Evolutionary conservation across 1,284 basidiomycete genomes (phyloP).

Genomic region (Porogramme epimiltina): DNA sequence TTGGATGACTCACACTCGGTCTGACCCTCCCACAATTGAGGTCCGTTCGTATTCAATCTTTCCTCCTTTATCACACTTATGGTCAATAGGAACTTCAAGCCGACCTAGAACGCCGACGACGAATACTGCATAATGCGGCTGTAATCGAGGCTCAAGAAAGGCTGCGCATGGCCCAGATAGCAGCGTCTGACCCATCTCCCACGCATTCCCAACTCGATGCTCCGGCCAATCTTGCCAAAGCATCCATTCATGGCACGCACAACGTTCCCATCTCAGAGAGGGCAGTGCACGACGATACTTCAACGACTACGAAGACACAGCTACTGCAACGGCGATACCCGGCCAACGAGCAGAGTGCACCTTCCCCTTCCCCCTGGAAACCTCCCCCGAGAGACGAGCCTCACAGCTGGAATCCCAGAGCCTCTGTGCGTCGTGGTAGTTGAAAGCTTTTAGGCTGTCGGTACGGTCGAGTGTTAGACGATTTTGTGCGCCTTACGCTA

Average conservation of each 20-base stretch:
- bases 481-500: too few species aligned
- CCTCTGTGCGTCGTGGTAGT: slow-evolving; percentile 10
- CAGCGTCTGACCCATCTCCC: neutral
- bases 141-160: slow-evolving; percentile 32
- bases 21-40: slow-evolving; percentile 30
- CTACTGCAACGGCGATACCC: too few species aligned
- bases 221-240: too few species aligned
- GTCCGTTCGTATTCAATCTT: slow-evolving; percentile 5
- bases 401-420: slow-evolving; percentile 15
- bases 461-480: too few species aligned
- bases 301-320: too few species aligned
- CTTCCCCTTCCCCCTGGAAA: slow-evolving; percentile 17
- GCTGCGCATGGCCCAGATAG: slow-evolving; percentile 24
- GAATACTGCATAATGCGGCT: slow-evolving; percentile 26
- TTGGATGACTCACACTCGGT: slow-evolving; percentile 35
- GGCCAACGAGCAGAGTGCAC: too few species aligned
- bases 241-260: too few species aligned
- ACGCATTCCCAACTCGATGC: too few species aligned
- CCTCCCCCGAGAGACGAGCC: slow-evolving; percentile 16
- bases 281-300: too few species aligned
- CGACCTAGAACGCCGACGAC: slow-evolving; percentile 30
- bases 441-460: neutral
- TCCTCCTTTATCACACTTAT: neutral
- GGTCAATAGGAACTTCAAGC: slow-evolving; percentile 27
- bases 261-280: too few species aligned